Conservation (phyloP, 176 grass and related monocot genomes). For the Stipa capillata region DNA sequence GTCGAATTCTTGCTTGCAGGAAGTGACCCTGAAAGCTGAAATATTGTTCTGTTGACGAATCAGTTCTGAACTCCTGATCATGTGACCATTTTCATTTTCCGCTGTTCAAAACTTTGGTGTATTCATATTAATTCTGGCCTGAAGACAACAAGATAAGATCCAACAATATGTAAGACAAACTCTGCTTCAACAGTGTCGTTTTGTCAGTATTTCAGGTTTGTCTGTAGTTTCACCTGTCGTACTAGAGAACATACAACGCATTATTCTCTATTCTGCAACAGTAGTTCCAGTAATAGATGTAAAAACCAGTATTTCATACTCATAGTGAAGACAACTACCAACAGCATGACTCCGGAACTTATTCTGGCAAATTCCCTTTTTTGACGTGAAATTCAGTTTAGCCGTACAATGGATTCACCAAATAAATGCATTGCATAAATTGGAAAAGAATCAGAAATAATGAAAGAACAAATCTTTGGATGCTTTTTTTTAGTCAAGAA, state of each 20-base stretch:
- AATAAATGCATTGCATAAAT: constrained; percentile 40
- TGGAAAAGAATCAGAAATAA: constrained; percentile 56
- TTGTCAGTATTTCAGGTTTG: not conserved
- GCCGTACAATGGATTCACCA: constrained; percentile 11
- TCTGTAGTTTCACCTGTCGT: not conserved
- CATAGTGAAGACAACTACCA: not conserved
- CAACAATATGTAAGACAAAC: not conserved
- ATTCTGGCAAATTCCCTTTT: constrained; percentile 7
- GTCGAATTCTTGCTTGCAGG: constrained; percentile 26
- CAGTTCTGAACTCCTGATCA: not conserved
- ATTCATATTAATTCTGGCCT: not conserved
- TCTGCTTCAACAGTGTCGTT: not conserved
- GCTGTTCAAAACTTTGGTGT: not conserved
- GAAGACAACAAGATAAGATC: not conserved
- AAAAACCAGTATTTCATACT: too few species aligned
- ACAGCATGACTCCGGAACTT: not conserved
- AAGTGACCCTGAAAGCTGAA: not conserved
- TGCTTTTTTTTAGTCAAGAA: constrained; percentile 44
- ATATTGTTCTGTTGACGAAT: not conserved
- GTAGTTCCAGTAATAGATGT: too few species aligned
- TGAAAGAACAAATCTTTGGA: constrained; percentile 45
- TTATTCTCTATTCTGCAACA: too few species aligned
- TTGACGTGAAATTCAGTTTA: constrained; percentile 19
- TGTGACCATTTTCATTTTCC: not conserved
- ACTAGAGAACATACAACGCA: not conserved